Base-by-base conservation (phyloP, 2,329 filamentous ascomycete genomes). In the Dothidotthia symphoricarpi region DNA sequence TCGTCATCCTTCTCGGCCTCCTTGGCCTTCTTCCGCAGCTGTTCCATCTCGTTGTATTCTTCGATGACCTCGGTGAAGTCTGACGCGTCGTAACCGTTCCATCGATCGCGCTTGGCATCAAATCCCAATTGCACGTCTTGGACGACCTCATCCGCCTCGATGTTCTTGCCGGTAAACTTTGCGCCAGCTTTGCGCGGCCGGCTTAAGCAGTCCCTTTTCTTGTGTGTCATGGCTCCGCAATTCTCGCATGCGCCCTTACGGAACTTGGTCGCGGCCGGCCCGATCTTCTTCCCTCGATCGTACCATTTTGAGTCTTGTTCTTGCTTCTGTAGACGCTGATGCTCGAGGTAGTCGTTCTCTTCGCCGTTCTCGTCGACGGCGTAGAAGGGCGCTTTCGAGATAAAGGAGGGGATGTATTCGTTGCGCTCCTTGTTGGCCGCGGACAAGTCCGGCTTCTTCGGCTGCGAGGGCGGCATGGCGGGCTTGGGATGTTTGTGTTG, bases 201-300 rank as follows among this genome's bases (percentile, higher is more conserved):
- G 59, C 85, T 88, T 34, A 98, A 71, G 63, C 93, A 98, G 61
- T 97, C 91, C 63, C 95, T 95, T 35, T 82, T 85, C 70, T 95
- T 95, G 71, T 98, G 93, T 50, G 87, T 89, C 86, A 97, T 94
- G 41, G 89, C 85, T 58, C 93, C 93, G 72, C 93, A 98, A 70
- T 98, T 98, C 69, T 97, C 91, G 71, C 93, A 98, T 36, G 93
- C 91, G 61, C 94, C 93, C 73, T 97, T 98, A 51, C 94, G 87
- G 66, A 87, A 98, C 64, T 96, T 98, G 51, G 93, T 98, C 34
- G 91, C 89, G 1, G 89, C 89, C 3, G 88, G 88, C 0, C 87
- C 89, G 9, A 80, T 71, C 63, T 88, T 91, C 70, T 86, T 85
- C 35, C 89, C 89, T 28, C 93, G 85, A 45, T 95, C 87, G 70